Conservation (phyloP, 331 rosid species). For the Pyracantha coccinea region DNA sequence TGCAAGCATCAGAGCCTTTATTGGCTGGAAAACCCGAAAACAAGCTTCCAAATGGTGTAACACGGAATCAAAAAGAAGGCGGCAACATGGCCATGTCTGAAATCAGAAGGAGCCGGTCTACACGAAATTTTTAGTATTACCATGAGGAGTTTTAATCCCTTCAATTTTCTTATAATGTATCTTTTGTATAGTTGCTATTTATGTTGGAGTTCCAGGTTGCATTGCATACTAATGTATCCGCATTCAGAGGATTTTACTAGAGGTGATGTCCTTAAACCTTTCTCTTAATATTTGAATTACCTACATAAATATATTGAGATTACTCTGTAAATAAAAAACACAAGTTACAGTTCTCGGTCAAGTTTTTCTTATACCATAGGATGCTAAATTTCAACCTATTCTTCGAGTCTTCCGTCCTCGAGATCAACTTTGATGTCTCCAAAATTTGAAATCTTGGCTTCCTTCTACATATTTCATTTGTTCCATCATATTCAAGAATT, state of each 20-base stretch:
- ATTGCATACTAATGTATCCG: background rate
- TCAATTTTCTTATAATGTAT: background rate
- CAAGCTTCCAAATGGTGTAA: constrained; percentile 40
- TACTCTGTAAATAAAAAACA: constrained; percentile 7
- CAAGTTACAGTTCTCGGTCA: background rate
- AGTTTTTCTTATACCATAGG: background rate
- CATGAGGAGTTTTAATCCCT: constrained; percentile 16
- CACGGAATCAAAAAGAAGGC: constrained; percentile 46
- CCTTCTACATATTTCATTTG: background rate
- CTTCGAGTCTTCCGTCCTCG: background rate
- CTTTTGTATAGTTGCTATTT: constrained; percentile 20
- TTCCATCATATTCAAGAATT: no score
- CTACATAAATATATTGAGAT: background rate
- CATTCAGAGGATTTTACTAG: constrained; percentile 2
- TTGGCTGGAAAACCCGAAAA: constrained; percentile 54
- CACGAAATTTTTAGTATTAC: constrained; percentile 33
- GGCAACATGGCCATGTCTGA: constrained; percentile 47
- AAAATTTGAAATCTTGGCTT: background rate
- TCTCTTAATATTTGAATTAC: background rate
- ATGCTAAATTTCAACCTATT: no score
- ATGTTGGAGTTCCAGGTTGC: constrained; percentile 7
- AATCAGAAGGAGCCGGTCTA: constrained; percentile 68
- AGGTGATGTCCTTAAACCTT: background rate
- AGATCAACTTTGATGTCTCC: background rate
- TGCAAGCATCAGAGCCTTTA: constrained; percentile 43